A percentile compares a stretch with the other conserved stretches of the same genome.
Conservation (phyloP, 2,329 filamentous ascomycete species). For the Nemania sp. region DNA sequence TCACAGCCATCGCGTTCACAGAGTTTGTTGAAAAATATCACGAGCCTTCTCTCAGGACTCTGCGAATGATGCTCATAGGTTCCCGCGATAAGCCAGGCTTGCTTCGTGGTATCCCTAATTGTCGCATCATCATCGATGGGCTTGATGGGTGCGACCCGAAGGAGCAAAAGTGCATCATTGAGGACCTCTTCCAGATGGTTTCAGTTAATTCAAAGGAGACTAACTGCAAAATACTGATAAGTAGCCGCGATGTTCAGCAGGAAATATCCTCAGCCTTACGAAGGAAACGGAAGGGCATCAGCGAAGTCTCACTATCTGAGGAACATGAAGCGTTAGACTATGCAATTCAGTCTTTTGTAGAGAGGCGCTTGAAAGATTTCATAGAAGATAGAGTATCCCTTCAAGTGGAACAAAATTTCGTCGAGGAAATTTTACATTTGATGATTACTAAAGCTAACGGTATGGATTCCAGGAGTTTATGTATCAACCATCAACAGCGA, state of each 20-base stretch:
- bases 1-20: constrained; percentile 1
- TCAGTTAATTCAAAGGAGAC: neutral
- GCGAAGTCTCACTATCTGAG: constrained; percentile 1
- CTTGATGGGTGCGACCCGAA: constrained; percentile 4
- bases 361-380: constrained; percentile 2
- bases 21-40: constrained; percentile 8
- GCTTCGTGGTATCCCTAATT: neutral
- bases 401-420: neutral
- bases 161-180: constrained; percentile 8
- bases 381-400: constrained; percentile 1
- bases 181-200: constrained; percentile 3
- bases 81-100: constrained; percentile 2
- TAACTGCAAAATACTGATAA: constrained; percentile 12
- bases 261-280: constrained; percentile 3
- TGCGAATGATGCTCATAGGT: constrained; percentile 7
- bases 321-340: constrained; percentile 1
- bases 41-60: constrained; percentile 4
- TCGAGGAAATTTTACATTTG: constrained; percentile 7
- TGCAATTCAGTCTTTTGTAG: neutral
- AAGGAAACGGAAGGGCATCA: neutral
- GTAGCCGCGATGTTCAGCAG: constrained; percentile 8
- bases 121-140: constrained; percentile 13
- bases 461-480: neutral
- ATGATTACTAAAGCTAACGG: constrained; percentile 8
- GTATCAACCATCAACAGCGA: neutral